A percentile compares a stretch with the other conserved stretches of the same genome.
phyloP scores from a whole-genome alignment of 2,329 filamentous ascomycete species.

The Paecilomyces sp. region DNA sequence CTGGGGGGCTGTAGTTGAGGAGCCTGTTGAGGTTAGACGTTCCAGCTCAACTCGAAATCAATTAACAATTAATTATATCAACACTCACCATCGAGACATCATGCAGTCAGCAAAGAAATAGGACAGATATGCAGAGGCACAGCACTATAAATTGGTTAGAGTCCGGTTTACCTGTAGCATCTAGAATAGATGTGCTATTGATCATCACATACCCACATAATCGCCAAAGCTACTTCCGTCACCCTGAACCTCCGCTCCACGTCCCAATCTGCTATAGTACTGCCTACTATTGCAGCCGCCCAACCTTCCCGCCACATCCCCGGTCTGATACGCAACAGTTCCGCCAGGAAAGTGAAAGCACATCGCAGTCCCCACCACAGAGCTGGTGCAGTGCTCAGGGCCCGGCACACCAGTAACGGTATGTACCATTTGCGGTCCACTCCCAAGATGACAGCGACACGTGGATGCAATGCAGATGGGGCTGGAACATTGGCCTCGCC shows the following conservation, averaged over 20 bases:
- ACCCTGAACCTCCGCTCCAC: conserved; percentile 47
- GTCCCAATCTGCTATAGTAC: conserved; percentile 34
- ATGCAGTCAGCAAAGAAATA: conserved; percentile 81
- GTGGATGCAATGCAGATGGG: conserved; percentile 56
- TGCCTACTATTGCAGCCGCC: conserved; percentile 30
- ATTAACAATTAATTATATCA: neutral
- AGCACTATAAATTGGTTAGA: conserved; percentile 47
- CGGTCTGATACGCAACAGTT: conserved; percentile 48
- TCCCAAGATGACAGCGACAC: conserved; percentile 70
- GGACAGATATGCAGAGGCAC: conserved; percentile 67
- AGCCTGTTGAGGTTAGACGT: conserved; percentile 48
- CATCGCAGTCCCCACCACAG: conserved; percentile 66
- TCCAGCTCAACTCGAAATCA: neutral
- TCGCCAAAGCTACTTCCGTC: conserved; percentile 64
- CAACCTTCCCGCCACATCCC: conserved; percentile 35
- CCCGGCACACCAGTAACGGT: conserved; percentile 65
- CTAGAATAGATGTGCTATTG: conserved; percentile 3
- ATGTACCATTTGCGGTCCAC: conserved; percentile 67
- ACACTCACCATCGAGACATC: conserved; percentile 68
- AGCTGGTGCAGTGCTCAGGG: conserved; percentile 63
- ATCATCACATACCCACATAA: conserved; percentile 59
- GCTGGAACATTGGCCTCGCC: conserved; percentile 20
- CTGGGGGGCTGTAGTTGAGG: conserved; percentile 70
- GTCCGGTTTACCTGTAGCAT: neutral
- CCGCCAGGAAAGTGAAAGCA: conserved; percentile 59